Conservation (phyloP, 73 alveolate genomes). For the Tetrahymena thermophila region DNA sequence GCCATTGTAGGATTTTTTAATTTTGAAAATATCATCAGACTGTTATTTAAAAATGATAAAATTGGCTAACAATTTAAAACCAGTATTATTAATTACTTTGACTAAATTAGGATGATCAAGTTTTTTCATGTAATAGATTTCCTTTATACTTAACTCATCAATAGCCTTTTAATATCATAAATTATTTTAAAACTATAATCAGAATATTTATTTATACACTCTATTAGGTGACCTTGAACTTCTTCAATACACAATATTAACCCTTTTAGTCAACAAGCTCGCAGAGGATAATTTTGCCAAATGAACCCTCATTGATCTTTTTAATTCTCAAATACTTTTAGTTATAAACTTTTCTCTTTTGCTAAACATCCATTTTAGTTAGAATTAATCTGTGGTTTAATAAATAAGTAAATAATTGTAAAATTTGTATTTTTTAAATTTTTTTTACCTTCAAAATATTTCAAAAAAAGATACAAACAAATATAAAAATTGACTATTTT, state of each 20-base stretch:
- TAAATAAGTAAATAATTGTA: background rate
- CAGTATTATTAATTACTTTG: background rate
- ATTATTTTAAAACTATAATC: background rate
- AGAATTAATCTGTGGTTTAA: background rate
- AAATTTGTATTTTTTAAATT: background rate
- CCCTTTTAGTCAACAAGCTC: background rate
- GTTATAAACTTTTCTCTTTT: background rate
- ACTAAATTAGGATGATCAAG: background rate
- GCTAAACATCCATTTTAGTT: background rate
- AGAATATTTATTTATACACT: background rate
- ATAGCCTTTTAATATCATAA: background rate
- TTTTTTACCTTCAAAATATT: background rate
- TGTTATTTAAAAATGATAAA: background rate
- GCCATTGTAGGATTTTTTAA: background rate
- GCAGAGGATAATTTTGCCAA: background rate
- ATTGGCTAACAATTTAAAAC: no score
- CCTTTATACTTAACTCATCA: background rate
- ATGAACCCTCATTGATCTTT: background rate
- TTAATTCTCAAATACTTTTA: background rate
- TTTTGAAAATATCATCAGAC: background rate
- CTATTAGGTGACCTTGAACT: background rate
- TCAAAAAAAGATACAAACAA: background rate
- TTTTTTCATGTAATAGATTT: background rate
- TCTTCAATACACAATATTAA: background rate
- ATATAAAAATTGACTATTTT: background rate